phyloP scores from a whole-genome alignment of 78 protist species.

The Tieghemostelium lacteum region DNA sequence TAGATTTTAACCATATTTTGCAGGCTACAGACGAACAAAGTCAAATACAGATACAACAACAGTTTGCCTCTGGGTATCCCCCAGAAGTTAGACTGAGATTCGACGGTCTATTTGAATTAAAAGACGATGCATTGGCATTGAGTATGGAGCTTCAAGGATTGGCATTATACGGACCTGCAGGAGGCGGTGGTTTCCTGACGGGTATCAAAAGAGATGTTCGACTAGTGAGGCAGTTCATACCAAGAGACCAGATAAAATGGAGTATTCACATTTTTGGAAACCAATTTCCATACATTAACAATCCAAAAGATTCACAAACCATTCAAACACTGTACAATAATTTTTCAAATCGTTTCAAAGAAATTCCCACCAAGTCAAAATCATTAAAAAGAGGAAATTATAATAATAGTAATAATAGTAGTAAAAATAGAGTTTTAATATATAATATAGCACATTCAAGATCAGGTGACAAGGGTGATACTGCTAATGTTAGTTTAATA shows the following conservation, averaged over 20 bases:
- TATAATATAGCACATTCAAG: constrained; percentile 72
- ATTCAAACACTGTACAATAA: not conserved
- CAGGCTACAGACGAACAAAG: not conserved
- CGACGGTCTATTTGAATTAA: constrained; percentile 51
- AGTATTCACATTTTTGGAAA: constrained; percentile 20
- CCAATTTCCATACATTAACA: not conserved
- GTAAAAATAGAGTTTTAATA: constrained; percentile 15
- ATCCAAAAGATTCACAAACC: not conserved
- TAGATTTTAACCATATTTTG: not conserved
- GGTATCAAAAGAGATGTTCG: constrained; percentile 68
- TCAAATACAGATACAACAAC: not conserved
- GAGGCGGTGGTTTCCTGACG: constrained; percentile 74
- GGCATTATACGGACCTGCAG: constrained; percentile 72
- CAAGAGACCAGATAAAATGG: constrained; percentile 46
- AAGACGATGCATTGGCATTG: constrained; percentile 60
- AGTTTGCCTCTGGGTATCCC: constrained; percentile 16
- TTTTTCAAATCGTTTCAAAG: constrained; percentile 5
- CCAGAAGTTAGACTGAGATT: constrained; percentile 69
- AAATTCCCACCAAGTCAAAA: not conserved
- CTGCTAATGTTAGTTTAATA: constrained; percentile 44
- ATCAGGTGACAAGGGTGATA: constrained; percentile 74
- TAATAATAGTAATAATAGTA: constrained; percentile 12
- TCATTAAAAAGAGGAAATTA: not conserved
- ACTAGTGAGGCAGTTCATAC: constrained; percentile 47
- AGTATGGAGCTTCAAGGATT: constrained; percentile 71